Conservation (phyloP, 306 rosid genomes). For the Rosa lucieae region DNA sequence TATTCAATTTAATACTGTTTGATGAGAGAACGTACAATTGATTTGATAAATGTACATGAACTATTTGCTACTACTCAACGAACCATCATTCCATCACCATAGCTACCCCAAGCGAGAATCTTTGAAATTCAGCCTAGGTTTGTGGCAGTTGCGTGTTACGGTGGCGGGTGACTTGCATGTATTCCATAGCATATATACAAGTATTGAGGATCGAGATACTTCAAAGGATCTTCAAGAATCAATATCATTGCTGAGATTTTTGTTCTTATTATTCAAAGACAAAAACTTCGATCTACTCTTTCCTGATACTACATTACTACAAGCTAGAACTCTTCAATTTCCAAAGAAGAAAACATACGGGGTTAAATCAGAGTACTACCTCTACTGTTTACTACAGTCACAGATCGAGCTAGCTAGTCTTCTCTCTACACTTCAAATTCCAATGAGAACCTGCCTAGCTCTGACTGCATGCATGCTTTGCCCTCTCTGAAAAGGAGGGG, state of each 20-base stretch:
- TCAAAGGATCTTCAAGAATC: neutral
- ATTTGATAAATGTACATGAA: neutral
- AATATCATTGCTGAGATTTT: neutral
- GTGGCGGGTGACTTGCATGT: neutral
- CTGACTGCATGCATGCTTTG: neutral
- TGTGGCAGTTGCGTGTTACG: neutral
- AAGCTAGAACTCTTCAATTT: conserved; percentile 33
- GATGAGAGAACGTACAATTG: neutral
- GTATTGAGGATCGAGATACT: neutral
- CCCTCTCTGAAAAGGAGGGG: conserved; percentile 3
- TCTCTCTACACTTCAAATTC: conserved; percentile 46
- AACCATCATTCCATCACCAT: neutral
- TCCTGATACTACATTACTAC: conserved; percentile 28
- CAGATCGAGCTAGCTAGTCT: conserved; percentile 8
- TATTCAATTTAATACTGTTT: too few relatives aligned
- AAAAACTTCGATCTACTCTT: conserved; percentile 1
- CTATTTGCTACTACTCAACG: neutral
- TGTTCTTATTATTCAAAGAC: neutral
- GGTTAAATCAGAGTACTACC: neutral
- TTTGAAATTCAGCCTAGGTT: neutral
- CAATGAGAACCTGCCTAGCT: conserved; percentile 41
- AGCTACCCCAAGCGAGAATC: neutral
- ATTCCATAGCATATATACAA: neutral
- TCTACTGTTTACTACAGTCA: neutral
- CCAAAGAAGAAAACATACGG: conserved; percentile 23